phyloP scores from a whole-genome alignment of 139 green algal genomes.

The Raphidocelis subcapitata region DNA sequence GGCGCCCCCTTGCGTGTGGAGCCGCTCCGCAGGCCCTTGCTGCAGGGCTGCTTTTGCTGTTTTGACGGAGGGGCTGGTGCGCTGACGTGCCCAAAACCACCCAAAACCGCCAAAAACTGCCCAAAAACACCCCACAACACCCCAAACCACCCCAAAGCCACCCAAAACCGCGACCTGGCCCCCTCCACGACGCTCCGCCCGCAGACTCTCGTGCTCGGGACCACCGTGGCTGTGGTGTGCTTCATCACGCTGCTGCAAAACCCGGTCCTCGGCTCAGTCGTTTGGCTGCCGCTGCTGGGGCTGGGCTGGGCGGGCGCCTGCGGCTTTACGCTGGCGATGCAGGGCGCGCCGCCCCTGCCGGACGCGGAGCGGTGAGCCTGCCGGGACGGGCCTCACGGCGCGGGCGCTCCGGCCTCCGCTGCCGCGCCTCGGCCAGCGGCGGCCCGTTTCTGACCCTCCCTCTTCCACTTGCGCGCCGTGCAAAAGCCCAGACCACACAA shows the following conservation, averaged over 20 bases:
- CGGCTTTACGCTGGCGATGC: constrained; percentile 50
- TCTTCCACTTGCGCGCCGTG: too few species aligned
- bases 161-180: background rate
- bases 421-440: constrained; percentile 14
- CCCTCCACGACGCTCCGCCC: background rate
- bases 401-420: constrained; percentile 38
- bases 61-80: too few species aligned
- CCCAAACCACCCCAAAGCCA: too few species aligned
- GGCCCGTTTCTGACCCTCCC: background rate
- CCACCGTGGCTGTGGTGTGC: constrained; percentile 52
- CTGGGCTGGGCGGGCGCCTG: constrained; percentile 52
- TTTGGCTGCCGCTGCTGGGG: constrained; percentile 61
- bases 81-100: too few species aligned
- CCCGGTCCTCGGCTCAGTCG: constrained; percentile 32
- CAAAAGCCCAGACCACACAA: too few species aligned
- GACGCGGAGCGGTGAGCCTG: constrained; percentile 5
- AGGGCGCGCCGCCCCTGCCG: constrained; percentile 26
- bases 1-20: too few species aligned
- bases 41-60: too few species aligned
- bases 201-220: constrained; percentile 55
- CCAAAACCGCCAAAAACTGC: too few species aligned
- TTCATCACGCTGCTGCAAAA: constrained; percentile 79
- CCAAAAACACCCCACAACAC: too few species aligned
- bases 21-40: too few species aligned
- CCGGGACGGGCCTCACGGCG: constrained; percentile 36